These are phyloP conservation scores for Handroanthus guayacan DNA, from an alignment of 257 asterid species.

Conservation along the genomic window DNA sequence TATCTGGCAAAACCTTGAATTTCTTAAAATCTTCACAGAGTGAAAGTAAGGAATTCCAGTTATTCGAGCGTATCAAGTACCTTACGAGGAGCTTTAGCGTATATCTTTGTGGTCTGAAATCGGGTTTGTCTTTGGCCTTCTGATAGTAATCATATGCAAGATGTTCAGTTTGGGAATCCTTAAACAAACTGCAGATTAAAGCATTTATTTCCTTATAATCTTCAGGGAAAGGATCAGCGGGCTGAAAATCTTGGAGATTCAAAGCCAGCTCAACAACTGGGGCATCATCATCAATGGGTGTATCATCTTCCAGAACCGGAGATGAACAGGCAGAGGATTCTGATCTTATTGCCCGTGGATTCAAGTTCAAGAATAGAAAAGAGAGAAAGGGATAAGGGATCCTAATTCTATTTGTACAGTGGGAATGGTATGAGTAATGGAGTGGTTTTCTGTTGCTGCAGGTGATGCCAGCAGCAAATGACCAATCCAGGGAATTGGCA, in stretches of 20 bases:
- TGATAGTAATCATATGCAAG: slow-evolving; percentile 63
- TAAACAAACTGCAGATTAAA: slow-evolving; percentile 63
- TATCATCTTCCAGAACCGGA: slow-evolving; percentile 52
- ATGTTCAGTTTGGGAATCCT: slow-evolving; percentile 64
- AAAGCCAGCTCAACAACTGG: slow-evolving; percentile 53
- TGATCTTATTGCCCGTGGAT: slow-evolving; percentile 45
- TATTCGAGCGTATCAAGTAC: slow-evolving; percentile 63
- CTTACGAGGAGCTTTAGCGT: slow-evolving; percentile 69
- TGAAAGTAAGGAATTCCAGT: slow-evolving; percentile 56
- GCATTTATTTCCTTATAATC: slow-evolving; percentile 57
- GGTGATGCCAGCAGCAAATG: slow-evolving; percentile 49
- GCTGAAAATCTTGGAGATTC: slow-evolving; percentile 47
- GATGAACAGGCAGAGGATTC: slow-evolving; percentile 66
- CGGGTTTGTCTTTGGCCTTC: slow-evolving; percentile 56
- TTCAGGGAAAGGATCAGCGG: slow-evolving; percentile 38
- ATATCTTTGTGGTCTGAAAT: slow-evolving; percentile 57
- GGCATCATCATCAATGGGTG: slow-evolving; percentile 26
- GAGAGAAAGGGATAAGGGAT: slow-evolving; percentile 47
- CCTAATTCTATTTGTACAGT: slow-evolving; percentile 29
- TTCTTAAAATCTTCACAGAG: slow-evolving; percentile 61
- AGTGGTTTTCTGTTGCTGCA: slow-evolving; percentile 37
- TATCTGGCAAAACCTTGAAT: slow-evolving; percentile 62
- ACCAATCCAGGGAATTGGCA: slow-evolving; percentile 67
- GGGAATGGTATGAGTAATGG: slow-evolving; percentile 32
- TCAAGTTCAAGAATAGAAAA: slow-evolving; percentile 50